Conservation (phyloP, 257 asterid genomes). For the Nicotiana benthamiana region DNA sequence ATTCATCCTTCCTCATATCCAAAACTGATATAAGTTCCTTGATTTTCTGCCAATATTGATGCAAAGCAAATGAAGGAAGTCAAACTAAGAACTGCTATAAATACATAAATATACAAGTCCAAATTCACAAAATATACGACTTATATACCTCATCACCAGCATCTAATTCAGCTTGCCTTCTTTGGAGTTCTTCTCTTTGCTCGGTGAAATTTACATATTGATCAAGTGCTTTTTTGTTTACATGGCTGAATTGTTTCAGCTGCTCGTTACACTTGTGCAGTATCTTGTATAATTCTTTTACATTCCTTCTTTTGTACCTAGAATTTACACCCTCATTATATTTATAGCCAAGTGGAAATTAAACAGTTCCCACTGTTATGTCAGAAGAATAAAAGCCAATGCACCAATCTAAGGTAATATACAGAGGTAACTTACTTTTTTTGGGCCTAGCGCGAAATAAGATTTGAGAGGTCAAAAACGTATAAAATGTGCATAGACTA, state of each 20-base stretch:
- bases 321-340: conserved; percentile 13
- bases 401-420: neutral
- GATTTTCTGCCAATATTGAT: conserved; percentile 62
- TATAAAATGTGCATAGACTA: neutral
- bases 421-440: neutral
- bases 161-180: conserved; percentile 91
- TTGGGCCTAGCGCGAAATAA: neutral
- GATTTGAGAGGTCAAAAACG: neutral
- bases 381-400: neutral
- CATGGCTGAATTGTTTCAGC: conserved; percentile 93
- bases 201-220: conserved; percentile 97
- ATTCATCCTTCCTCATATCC: conserved; percentile 99
- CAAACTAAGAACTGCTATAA: conserved; percentile 10
- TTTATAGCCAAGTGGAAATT: neutral
- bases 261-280: conserved; percentile 94
- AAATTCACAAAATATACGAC: conserved; percentile 8
- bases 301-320: conserved; percentile 67
- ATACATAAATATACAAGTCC: conserved; percentile 1
- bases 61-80: conserved; percentile 10
- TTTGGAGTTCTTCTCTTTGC: conserved; percentile 91
- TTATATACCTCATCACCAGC: conserved; percentile 85
- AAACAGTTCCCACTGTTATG: neutral
- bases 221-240: conserved; percentile 94
- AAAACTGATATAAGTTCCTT: conserved; percentile 83
- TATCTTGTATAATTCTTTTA: conserved; percentile 75